Conservation (phyloP, 2,329 filamentous ascomycete species). For the Colletotrichum siamense region DNA sequence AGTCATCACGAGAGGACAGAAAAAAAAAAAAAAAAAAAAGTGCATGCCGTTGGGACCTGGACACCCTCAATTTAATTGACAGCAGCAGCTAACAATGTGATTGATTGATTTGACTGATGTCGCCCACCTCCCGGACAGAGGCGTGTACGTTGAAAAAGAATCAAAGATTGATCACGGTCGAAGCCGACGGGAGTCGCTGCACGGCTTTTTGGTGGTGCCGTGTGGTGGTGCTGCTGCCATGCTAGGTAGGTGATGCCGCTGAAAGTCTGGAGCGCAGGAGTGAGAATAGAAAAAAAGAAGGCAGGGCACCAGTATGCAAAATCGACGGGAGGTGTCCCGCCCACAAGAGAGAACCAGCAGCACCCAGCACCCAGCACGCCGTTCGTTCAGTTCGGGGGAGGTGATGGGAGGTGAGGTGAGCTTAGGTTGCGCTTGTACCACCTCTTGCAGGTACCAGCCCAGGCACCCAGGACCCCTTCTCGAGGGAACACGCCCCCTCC, state of each 20-base stretch:
- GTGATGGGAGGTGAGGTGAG: background rate
- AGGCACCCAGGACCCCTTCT: background rate
- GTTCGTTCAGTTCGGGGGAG: background rate
- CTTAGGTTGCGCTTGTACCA: constrained; percentile 11
- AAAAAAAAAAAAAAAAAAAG: background rate
- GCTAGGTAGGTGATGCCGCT: background rate
- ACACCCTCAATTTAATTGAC: background rate
- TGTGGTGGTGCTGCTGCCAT: background rate
- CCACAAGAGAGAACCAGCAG: background rate
- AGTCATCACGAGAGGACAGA: background rate
- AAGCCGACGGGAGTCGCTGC: background rate
- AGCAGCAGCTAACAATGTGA: background rate
- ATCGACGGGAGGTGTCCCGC: background rate
- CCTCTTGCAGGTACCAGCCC: constrained; percentile 1
- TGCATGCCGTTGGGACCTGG: background rate
- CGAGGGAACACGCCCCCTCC: constrained; percentile 13
- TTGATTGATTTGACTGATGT: background rate
- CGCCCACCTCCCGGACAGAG: constrained; percentile 3
- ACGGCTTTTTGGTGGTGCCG: background rate
- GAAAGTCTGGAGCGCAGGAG: background rate
- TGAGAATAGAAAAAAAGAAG: background rate
- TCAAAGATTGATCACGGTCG: background rate
- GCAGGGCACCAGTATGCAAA: background rate
- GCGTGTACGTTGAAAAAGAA: background rate
- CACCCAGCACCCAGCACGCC: background rate